Conservation (phyloP, 306 rosid genomes). For the Cicer cuneatum region DNA sequence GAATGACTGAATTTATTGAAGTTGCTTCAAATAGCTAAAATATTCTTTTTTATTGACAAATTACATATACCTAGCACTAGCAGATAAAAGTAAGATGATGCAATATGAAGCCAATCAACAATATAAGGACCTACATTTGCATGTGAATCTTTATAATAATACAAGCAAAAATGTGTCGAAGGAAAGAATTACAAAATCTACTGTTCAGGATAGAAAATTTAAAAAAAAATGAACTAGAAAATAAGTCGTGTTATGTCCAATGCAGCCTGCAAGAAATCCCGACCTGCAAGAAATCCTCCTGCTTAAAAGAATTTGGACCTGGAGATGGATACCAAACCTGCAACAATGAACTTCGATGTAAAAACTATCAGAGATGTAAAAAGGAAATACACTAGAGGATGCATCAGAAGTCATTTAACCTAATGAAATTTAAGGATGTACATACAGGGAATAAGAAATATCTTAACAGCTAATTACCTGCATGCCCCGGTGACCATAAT, state of each 20-base stretch:
- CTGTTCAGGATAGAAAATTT: slow-evolving; percentile 26
- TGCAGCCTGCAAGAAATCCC: slow-evolving; percentile 40
- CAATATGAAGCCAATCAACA: slow-evolving; percentile 39
- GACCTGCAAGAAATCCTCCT: slow-evolving; percentile 99
- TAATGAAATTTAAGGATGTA: slow-evolving; percentile 35
- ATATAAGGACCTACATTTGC: slow-evolving; percentile 14
- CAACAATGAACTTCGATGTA: slow-evolving; percentile 65
- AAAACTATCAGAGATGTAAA: slow-evolving; percentile 62
- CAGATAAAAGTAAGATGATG: slow-evolving; percentile 36
- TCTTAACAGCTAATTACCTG: slow-evolving; percentile 72
- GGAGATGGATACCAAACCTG: slow-evolving; percentile 99
- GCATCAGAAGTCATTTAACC: slow-evolving; percentile 28
- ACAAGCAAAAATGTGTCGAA: slow-evolving; percentile 15
- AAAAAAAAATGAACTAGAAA: slow-evolving; percentile 30
- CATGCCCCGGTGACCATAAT: slow-evolving; percentile 98
- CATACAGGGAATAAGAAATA: slow-evolving; percentile 40
- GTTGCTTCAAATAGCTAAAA: slow-evolving; percentile 32
- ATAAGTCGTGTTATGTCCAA: slow-evolving; percentile 13
- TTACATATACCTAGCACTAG: slow-evolving; percentile 38
- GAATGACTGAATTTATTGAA: slow-evolving; percentile 35
- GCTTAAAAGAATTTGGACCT: slow-evolving; percentile 86
- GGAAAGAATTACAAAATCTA: slow-evolving; percentile 30
- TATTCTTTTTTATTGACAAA: slow-evolving; percentile 5
- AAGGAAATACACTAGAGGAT: slow-evolving; percentile 38
- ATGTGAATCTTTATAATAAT: slow-evolving; percentile 35